phyloP scores from a whole-genome alignment of 2,329 filamentous ascomycete genomes.

The Tolypocladium tundrense region DNA sequence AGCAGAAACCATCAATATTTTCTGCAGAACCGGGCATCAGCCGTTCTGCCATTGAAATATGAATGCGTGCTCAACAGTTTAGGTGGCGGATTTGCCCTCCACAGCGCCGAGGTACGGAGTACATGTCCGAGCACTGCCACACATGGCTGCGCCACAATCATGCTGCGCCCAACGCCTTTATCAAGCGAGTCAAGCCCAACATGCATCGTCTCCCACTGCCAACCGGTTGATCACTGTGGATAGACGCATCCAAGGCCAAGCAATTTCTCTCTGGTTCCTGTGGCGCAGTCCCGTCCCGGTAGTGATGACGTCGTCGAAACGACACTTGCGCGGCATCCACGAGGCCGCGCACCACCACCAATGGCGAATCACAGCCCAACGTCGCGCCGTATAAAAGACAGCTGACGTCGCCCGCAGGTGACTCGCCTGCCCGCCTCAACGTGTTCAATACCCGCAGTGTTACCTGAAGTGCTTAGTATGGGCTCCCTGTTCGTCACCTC shows the following conservation, averaged over 20 bases:
- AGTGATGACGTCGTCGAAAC: background rate
- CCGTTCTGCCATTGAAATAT: no score
- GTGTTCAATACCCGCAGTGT: background rate
- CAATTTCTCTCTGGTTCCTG: background rate
- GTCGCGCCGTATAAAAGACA: background rate
- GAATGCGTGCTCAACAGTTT: no score
- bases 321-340: background rate
- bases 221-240: background rate
- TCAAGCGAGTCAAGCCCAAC: no score
- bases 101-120: no score
- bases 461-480: slow-evolving; percentile 1
- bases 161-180: no score
- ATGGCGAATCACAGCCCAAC: background rate
- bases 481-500: slow-evolving; percentile 5
- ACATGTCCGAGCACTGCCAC: no score
- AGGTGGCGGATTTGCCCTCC: no score
- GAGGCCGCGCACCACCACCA: background rate
- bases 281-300: background rate
- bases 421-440: background rate
- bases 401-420: background rate
- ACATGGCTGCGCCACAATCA: no score
- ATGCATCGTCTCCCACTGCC: background rate
- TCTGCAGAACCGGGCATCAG: no score
- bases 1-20: no score
- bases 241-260: background rate